A percentile compares a stretch with the other conserved stretches of the same genome.
Evolutionary conservation across 306 rosid genomes (phyloP).

Genomic region (Acacia crassicarpa): DNA sequence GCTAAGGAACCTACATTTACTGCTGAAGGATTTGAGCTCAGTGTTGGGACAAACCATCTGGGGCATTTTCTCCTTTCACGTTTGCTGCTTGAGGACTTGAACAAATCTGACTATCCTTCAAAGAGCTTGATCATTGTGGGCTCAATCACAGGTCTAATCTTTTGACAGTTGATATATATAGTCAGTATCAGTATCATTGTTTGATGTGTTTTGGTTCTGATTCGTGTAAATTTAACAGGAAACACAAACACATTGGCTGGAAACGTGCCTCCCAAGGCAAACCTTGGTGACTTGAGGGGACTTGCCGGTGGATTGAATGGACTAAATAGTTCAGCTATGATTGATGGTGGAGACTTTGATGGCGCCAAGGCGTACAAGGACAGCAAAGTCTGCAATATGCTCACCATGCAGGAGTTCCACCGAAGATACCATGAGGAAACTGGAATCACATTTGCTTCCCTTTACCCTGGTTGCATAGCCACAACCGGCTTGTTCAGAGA

Average conservation of each 20-base stretch:
- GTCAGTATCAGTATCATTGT: neutral
- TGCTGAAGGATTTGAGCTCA: slow-evolving; percentile 94
- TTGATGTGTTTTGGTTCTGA: slow-evolving; percentile 26
- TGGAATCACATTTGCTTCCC: slow-evolving; percentile 86
- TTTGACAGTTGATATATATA: neutral
- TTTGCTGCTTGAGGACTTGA: slow-evolving; percentile 72
- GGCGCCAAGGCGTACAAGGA: slow-evolving; percentile 99
- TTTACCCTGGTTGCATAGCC: slow-evolving; percentile 98
- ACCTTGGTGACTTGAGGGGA: slow-evolving; percentile 97
- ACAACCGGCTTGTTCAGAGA: slow-evolving; percentile 96
- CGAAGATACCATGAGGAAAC: slow-evolving; percentile 86
- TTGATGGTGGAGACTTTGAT: slow-evolving; percentile 91
- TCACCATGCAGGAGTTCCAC: slow-evolving; percentile 94
- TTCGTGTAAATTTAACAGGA: slow-evolving; percentile 51
- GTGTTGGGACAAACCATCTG: slow-evolving; percentile 96
- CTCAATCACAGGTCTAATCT: slow-evolving; percentile 81
- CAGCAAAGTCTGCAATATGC: slow-evolving; percentile 99
- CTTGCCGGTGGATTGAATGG: slow-evolving; percentile 83
- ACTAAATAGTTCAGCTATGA: slow-evolving; percentile 86
- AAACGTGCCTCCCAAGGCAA: slow-evolving; percentile 99
- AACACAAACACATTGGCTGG: slow-evolving; percentile 99
- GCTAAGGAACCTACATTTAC: slow-evolving; percentile 90
- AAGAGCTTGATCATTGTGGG: slow-evolving; percentile 89
- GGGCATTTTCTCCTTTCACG: slow-evolving; percentile 96
- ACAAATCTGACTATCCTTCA: slow-evolving; percentile 86